Conservation (phyloP, 805 yeast genomes). For the Candida ortonii region DNA sequence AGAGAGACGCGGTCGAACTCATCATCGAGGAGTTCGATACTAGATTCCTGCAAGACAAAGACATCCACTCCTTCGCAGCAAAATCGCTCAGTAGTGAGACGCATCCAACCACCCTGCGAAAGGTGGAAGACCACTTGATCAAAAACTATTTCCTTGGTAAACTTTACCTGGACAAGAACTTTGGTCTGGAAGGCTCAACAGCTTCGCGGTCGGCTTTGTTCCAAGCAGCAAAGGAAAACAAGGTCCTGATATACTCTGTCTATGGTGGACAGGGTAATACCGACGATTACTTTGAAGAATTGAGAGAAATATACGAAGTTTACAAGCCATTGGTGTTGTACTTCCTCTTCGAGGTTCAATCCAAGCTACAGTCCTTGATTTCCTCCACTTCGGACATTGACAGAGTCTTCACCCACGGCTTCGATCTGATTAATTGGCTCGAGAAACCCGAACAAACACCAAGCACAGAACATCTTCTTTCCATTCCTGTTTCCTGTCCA, state of each 20-base stretch:
- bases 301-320: conserved; percentile 75
- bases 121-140: conserved; percentile 68
- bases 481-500: conserved; percentile 96
- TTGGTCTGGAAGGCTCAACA: conserved; percentile 17
- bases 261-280: conserved; percentile 99
- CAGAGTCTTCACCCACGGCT: conserved; percentile 90
- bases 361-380: conserved; percentile 63
- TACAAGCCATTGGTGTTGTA: conserved; percentile 75
- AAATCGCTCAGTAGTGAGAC: conserved; percentile 54
- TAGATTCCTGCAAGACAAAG: conserved; percentile 68
- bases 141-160: conserved; percentile 64
- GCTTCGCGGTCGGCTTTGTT: conserved; percentile 43
- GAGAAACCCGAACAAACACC: conserved; percentile 84
- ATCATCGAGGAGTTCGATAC: conserved; percentile 82
- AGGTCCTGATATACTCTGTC: conserved; percentile 72
- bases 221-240: conserved; percentile 53
- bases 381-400: conserved; percentile 72
- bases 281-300: conserved; percentile 95
- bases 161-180: conserved; percentile 28
- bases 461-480: conserved; percentile 78
- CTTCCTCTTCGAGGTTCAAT: conserved; percentile 67
- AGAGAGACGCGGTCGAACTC: conserved; percentile 59
- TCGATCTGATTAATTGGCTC: conserved; percentile 86
- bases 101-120: conserved; percentile 63
- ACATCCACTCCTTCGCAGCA: conserved; percentile 88